A percentile compares a stretch with the other conserved stretches of the same genome.
Conservation (phyloP, 306 rosid species). For the Dicorynia guianensis region DNA sequence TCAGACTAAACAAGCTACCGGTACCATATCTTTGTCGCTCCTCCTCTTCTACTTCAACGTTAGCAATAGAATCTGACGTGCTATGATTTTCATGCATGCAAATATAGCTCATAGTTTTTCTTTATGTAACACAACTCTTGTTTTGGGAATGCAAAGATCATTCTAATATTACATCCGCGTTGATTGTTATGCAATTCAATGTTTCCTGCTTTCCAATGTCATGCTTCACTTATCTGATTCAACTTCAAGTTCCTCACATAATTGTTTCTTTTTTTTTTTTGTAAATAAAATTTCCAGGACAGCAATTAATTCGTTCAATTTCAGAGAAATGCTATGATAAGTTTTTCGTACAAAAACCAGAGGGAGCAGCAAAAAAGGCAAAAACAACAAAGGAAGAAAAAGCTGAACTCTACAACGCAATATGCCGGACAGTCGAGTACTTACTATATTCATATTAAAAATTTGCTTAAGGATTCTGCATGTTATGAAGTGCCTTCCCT, state of each 20-base stretch:
- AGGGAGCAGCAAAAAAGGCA: too few species aligned
- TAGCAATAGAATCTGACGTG: neutral
- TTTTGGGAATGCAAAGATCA: neutral
- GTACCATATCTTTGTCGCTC: conserved; percentile 44
- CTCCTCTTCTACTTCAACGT: neutral
- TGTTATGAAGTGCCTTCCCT: neutral
- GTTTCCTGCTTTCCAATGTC: neutral
- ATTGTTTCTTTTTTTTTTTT: neutral
- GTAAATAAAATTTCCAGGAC: conserved; percentile 26
- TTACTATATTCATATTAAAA: conserved; percentile 8
- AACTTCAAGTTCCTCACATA: neutral
- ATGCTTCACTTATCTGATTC: neutral
- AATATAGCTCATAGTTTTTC: neutral
- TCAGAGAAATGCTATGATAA: conserved; percentile 41
- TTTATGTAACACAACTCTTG: neutral
- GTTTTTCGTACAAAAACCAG: too few species aligned
- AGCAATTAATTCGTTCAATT: conserved; percentile 41
- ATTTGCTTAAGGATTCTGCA: neutral
- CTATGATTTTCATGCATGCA: conserved; percentile 2
- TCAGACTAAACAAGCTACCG: conserved; percentile 53
- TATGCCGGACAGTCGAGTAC: conserved; percentile 67
- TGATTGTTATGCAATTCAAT: neutral
- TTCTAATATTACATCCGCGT: neutral
- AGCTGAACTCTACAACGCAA: conserved; percentile 49
- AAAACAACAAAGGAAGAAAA: neutral